Evolutionary conservation across 106 monocot genomes (phyloP), one percentile per base, ranked within the genome.

Genomic region (Cymbidium sinense): DNA sequence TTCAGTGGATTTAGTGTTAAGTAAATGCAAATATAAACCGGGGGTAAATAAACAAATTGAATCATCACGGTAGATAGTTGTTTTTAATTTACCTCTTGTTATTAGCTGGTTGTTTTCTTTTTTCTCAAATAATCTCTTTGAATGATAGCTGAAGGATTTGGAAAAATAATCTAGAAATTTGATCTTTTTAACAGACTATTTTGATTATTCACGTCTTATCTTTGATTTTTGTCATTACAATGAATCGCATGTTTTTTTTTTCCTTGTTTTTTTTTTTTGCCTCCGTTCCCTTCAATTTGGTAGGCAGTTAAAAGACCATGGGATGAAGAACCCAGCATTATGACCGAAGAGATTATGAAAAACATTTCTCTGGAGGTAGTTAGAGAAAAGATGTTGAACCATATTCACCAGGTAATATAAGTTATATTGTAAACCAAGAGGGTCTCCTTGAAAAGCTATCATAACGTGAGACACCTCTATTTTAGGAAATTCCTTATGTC

Each of bases 401-500:
- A 99, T 84, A 89, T 99, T 74, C 98, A 99, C 82, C 98, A 99
- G 90, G 98, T 99, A 85, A 20, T 72, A 44, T 20, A 4, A 79
- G 12, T 74, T 74, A 74, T 71, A 44, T 35, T 74, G n/a, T 44
- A 47, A 54, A 33, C 44, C 20, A 15, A 51, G 35, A 61, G 19
- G n/a, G 12, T 73, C 6, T 64, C 7, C 20, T 44, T 29, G 28
- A 47, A 19, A 77, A 4, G 23, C 58, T 58, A 23, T 23, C 23
- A 23, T 36, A 12, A 43, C 43, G 34, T 35, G 55, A 10, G 30
- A 37, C 23, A 2, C 50, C 70, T 41, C 10, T 41, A 30, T 80
- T 85, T 64, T 81, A 99, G 98, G 98, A 99, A 90, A 90, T 99
- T 79, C 98, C 98, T 29, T 99, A 99, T 82, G 90, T 90, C 35